Evolutionary conservation across 768 basidiomycete species (phyloP).

Genomic region (Fistulinella prunicolor): DNA sequence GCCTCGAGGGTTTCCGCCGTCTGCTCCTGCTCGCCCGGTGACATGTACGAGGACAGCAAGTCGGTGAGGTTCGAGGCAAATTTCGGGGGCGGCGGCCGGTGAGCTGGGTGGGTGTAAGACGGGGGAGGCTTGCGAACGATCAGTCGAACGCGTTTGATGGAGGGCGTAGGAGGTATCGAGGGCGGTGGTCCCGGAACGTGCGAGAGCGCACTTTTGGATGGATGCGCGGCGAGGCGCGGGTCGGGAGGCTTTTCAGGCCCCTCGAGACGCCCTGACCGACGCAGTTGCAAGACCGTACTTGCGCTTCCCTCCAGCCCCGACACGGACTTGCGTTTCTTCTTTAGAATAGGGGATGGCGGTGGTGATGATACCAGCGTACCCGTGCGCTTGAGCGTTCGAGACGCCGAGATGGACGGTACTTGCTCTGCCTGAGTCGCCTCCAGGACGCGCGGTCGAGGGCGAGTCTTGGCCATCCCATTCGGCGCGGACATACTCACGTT

Average conservation of each 20-base stretch:
- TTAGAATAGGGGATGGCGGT: conserved; percentile 15
- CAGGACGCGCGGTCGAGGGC: conserved; percentile 7
- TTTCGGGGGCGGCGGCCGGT: conserved; percentile 54
- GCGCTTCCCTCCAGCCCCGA: conserved; percentile 3
- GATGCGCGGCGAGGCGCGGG: not conserved
- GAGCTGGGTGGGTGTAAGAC: conserved; percentile 60
- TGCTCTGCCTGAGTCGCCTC: conserved; percentile 1
- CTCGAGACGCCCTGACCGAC: conserved; percentile 22
- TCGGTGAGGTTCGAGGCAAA: conserved; percentile 52
- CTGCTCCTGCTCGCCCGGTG: conserved; percentile 49
- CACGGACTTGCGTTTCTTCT: conserved; percentile 28
- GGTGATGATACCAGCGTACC: conserved; percentile 21
- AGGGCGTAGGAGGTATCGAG: conserved; percentile 15
- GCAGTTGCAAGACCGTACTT: conserved; percentile 3
- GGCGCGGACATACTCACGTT: conserved; percentile 9
- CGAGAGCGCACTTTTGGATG: not conserved
- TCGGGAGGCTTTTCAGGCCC: conserved; percentile 13
- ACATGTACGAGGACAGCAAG: conserved; percentile 62
- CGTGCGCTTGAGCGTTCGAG: conserved; percentile 26
- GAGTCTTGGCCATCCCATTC: conserved; percentile 11
- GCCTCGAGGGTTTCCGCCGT: conserved; percentile 36
- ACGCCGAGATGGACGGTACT: conserved; percentile 5
- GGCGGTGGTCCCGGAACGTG: not conserved
- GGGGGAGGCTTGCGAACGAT: conserved; percentile 66
- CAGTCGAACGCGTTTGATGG: conserved; percentile 60